Conservation (phyloP, 1,139 yeast species). For the Saccharomyces hybrid region DNA sequence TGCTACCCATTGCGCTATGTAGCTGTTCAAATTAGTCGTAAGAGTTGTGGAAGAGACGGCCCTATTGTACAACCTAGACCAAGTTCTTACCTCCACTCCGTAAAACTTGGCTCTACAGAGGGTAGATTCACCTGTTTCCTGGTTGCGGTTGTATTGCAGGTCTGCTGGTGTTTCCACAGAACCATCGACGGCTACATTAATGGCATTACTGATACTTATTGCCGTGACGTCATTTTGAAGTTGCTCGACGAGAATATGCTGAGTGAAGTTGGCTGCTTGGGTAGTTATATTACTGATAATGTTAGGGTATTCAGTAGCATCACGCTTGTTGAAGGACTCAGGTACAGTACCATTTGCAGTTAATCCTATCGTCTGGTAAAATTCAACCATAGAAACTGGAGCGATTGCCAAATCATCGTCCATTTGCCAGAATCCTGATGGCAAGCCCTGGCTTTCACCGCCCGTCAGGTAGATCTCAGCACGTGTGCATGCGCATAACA, state of each 20-base stretch:
- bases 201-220: neutral
- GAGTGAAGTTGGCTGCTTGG: neutral
- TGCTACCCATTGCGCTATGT: neutral
- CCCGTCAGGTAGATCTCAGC: neutral
- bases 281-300: neutral
- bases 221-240: neutral
- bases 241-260: neutral
- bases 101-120: neutral
- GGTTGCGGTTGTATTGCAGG: neutral
- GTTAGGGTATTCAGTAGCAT: neutral
- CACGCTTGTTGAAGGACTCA: neutral
- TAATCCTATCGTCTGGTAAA: neutral
- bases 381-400: neutral
- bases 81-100: neutral
- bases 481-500: neutral
- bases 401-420: neutral
- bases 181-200: neutral
- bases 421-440: neutral
- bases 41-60: neutral
- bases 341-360: neutral
- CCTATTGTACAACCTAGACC: neutral
- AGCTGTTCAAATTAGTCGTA: neutral
- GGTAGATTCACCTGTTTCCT: neutral
- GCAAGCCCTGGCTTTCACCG: neutral
- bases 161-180: neutral